These are phyloP conservation scores for Aspergillus luchuensis DNA, from an alignment of 2,329 filamentous ascomycete species.

Conservation along the genomic window DNA sequence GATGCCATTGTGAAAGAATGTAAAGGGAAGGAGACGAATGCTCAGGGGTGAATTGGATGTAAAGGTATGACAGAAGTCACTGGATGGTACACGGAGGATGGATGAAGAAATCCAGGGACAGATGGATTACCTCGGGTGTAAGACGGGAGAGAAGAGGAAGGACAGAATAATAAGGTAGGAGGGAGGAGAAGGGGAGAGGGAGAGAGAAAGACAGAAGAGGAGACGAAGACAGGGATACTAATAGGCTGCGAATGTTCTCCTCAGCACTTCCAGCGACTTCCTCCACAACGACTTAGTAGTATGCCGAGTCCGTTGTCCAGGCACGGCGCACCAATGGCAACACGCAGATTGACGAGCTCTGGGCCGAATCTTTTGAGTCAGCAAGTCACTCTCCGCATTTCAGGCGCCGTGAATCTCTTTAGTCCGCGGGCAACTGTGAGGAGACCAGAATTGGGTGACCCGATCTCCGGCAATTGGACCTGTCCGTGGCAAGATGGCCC, in stretches of 20 bases:
- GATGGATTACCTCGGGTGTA: conserved; percentile 4
- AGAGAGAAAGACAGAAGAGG: conserved; percentile 12
- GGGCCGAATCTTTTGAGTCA: conserved; percentile 26
- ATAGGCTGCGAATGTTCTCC: conserved; percentile 10
- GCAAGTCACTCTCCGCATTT: conserved; percentile 24
- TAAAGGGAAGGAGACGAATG: conserved; percentile 11
- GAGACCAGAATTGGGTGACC: neutral
- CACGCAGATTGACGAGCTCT: conserved; percentile 15
- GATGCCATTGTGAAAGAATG: conserved; percentile 19
- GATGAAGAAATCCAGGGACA: neutral
- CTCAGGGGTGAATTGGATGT: neutral
- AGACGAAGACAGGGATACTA: conserved; percentile 19
- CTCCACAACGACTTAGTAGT: conserved; percentile 5
- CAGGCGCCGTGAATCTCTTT: neutral
- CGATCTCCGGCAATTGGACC: neutral
- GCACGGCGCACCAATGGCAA: conserved; percentile 20
- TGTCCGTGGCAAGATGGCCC: neutral
- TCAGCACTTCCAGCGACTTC: neutral
- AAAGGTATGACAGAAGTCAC: neutral
- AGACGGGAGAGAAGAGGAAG: neutral
- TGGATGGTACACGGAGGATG: neutral
- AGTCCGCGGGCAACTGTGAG: neutral
- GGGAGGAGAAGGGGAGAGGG: conserved; percentile 7
- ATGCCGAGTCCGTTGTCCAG: conserved; percentile 14
- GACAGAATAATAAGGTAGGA: neutral